Percentiles rank a stretch among this genome's conserved stretches.
Evolutionary conservation across 495 filamentous ascomycete genomes (phyloP).

Genomic region (Penicillium samsonianum): DNA sequence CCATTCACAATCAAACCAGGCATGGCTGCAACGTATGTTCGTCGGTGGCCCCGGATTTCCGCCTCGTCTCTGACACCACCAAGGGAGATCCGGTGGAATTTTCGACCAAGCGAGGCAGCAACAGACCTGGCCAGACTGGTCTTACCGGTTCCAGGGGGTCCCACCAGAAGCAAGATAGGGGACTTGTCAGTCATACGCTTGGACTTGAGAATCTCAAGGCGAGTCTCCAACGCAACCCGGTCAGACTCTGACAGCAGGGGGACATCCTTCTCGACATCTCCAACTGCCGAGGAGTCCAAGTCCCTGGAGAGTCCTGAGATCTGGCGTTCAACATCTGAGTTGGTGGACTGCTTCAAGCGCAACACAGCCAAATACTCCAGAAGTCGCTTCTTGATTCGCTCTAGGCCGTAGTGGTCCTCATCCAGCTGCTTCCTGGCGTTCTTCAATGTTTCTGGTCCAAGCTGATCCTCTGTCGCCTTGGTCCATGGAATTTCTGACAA

Average conservation of each 20-base stretch:
- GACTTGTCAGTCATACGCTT: slow-evolving; percentile 89
- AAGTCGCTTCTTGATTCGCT: slow-evolving; percentile 96
- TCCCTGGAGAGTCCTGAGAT: slow-evolving; percentile 68
- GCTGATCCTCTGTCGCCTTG: slow-evolving; percentile 78
- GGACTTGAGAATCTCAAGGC: slow-evolving; percentile 67
- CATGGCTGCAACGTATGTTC: slow-evolving; percentile 99
- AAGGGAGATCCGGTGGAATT: slow-evolving; percentile 96
- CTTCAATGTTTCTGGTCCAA: slow-evolving; percentile 77
- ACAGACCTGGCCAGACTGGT: slow-evolving; percentile 94
- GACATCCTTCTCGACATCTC: slow-evolving; percentile 42
- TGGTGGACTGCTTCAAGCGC: slow-evolving; percentile 87
- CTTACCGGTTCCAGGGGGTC: slow-evolving; percentile 95
- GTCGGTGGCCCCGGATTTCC: slow-evolving; percentile 91
- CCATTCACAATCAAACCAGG: slow-evolving; percentile 93
- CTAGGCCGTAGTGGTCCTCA: slow-evolving; percentile 93
- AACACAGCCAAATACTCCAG: slow-evolving; percentile 96
- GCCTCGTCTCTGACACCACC: slow-evolving; percentile 96
- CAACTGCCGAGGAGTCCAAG: slow-evolving; percentile 45
- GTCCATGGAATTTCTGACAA: slow-evolving; percentile 94
- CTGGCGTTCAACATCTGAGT: slow-evolving; percentile 74
- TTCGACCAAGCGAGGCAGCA: slow-evolving; percentile 85
- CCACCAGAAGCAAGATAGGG: slow-evolving; percentile 90
- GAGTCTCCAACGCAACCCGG: slow-evolving; percentile 52
- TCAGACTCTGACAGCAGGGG: slow-evolving; percentile 42
- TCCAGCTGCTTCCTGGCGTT: slow-evolving; percentile 87